Base-by-base conservation (phyloP, 805 yeast genomes). In the Zygosaccharomyces rouxii region DNA sequence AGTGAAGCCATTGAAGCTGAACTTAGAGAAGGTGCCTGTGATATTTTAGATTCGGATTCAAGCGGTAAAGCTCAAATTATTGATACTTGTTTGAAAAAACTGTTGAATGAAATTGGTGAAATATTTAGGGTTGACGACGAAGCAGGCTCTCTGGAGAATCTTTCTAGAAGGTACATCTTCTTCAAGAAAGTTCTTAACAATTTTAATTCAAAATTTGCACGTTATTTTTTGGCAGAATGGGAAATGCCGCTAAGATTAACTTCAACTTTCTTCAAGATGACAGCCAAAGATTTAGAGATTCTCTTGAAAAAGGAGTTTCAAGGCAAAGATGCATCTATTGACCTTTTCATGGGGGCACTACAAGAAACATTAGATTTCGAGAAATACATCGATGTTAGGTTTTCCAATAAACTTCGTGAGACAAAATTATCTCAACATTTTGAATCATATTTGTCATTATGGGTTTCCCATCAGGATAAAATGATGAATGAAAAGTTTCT, bases 131-230 rank as follows among this genome's bases (percentile, higher is more conserved):
- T 82, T 7, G 75, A 81, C 11, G 97, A 89, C 57, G 99, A 94
- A 67, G 99, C 99, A 0, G 97, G 97, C 0, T 84, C 95, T 4
- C 70, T 94, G 51, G 99, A 94, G 50, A 94, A 94, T 66, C 68
- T 94, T 44, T 76, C 80, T 26, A 72, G 97, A 55, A 72, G 99
- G 42, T 94, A 81, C 64, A 78, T 89, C 28, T 92, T 85, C 64
- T 86, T 88, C 67, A 83, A 84, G 55, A 82, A 86, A 55, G 76
- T 87, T 1, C 68, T 92, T 50, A 76, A 75, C 46, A 73, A 75
- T 33, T 80, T 82, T 55, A 82, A 80, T 50, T 64, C 78, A 1
- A 74, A 73, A 28, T 80, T 77, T 55, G 61, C 73, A 1, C 56
- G 66, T 6, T 71, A 75, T 29, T 94, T 94, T 67, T 94, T 95